Percentiles rank a stretch among this genome's conserved stretches.
Conservation (phyloP, 78 protist species). For the Goniomonas avonlea region DNA sequence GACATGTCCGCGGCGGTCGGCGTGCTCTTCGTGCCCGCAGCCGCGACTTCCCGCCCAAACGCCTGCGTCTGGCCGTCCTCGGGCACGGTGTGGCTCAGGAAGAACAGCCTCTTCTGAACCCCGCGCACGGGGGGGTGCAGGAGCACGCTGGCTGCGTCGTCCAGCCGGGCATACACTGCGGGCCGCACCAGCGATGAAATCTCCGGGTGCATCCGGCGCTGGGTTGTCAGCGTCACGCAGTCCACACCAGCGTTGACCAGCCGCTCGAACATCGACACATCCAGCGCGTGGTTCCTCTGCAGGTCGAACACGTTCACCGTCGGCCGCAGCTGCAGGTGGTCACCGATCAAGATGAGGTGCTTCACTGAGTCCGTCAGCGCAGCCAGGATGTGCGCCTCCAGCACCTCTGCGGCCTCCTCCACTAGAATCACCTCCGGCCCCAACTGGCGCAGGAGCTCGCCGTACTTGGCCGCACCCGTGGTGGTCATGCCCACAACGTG, state of each 20-base stretch:
- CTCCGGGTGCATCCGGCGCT: slow-evolving; percentile 77
- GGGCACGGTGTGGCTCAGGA: slow-evolving; percentile 16
- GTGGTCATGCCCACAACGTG: slow-evolving; percentile 46
- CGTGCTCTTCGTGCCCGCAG: too few relatives aligned
- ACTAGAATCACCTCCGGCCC: slow-evolving; percentile 32
- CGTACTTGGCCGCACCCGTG: slow-evolving; percentile 35
- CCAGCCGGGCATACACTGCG: slow-evolving; percentile 13
- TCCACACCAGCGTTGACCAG: slow-evolving; percentile 20
- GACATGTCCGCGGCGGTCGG: too few relatives aligned
- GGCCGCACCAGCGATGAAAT: not conserved
- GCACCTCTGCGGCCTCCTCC: slow-evolving; percentile 72
- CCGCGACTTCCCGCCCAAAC: too few relatives aligned
- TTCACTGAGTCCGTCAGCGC: slow-evolving; percentile 29
- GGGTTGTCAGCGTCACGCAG: slow-evolving; percentile 37
- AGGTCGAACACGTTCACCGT: not conserved
- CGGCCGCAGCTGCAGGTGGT: slow-evolving; percentile 81
- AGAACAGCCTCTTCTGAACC: not conserved
- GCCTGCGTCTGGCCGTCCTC: not conserved
- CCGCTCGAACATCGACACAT: slow-evolving; percentile 72
- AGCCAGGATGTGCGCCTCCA: slow-evolving; percentile 66
- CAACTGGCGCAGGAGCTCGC: slow-evolving; percentile 4
- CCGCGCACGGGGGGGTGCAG: slow-evolving; percentile 1
- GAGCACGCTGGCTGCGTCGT: not conserved
- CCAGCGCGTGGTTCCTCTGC: not conserved
- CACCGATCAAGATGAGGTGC: slow-evolving; percentile 80